Evolutionary conservation across 805 yeast species (phyloP), one percentile per base, ranked within the genome.

Genomic region (Monosporozyma solicola): DNA sequence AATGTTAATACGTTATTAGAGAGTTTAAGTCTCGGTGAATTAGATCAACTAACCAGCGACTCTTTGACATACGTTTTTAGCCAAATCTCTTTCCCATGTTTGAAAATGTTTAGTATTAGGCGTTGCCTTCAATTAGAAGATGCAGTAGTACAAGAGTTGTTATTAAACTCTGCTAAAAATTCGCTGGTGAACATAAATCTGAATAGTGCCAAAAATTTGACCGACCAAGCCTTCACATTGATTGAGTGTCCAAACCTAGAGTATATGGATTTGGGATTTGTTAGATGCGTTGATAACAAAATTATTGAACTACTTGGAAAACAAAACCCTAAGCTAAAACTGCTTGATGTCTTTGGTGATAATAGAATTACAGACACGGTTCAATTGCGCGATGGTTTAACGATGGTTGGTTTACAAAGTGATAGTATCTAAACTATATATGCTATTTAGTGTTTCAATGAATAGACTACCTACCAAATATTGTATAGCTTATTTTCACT

Each of bases 301-400:
- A 77, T 81, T 0, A 65, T 91, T n/a, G 79, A 78, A 27, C 61
- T 76, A 31, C 59, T 89, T 22, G 77, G 85, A 2, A 69, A 75
- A 29, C 74, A 78, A 10, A 87, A 94, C 56, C 78, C 82, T 0
- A 79, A 79, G 48, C 68, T 92, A 53, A 74, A 76, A 47, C 74
- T 86, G 15, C 64, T 92, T 52, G 95, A 88, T 60, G 91, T 88
- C 15, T 89, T 84, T 65, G 97, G 97, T 1, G 75, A 85, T 62
- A 87, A 85, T 63, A 72, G 81, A 60, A 80, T 89, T 54, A 80
- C 90, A 1, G 70, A 74, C 8, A 72, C 73, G 27, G 84, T 87
- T 0, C 68, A 66, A 3, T 66, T 78, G 1, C 71, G 84, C 52
- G 71, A 72, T 5, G 85, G 82, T 13, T 65, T 87, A 41, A 77